These are phyloP conservation scores for Fusarium bactridioides DNA, from an alignment of 2,329 filamentous ascomycete genomes.

Conservation along the genomic window DNA sequence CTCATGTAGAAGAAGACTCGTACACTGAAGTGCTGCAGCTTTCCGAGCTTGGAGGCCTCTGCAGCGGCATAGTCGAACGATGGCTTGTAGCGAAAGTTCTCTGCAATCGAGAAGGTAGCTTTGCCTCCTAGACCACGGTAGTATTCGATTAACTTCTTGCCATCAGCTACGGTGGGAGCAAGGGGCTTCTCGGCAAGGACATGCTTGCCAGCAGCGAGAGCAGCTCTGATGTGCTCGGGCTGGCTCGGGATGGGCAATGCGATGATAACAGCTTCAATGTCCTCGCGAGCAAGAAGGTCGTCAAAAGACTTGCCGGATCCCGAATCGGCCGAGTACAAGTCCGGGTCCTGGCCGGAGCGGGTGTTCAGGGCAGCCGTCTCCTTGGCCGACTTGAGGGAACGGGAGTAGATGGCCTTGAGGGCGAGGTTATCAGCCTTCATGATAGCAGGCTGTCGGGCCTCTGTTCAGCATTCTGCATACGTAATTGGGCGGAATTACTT, in stretches of 20 bases:
- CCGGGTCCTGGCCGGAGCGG: conserved; percentile 43
- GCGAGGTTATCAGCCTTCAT: conserved; percentile 57
- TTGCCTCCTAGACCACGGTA: conserved; percentile 40
- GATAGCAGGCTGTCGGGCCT: conserved; percentile 61
- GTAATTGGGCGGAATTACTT: not conserved
- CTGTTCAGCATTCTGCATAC: conserved; percentile 14
- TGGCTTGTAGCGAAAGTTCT: conserved; percentile 75
- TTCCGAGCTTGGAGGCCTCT: conserved; percentile 48
- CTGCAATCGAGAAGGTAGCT: conserved; percentile 68
- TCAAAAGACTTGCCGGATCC: conserved; percentile 55
- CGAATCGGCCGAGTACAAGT: conserved; percentile 67
- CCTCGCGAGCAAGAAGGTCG: conserved; percentile 61
- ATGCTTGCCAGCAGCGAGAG: conserved; percentile 71
- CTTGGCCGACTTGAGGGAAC: conserved; percentile 65
- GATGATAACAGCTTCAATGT: conserved; percentile 64
- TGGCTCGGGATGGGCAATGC: conserved; percentile 71
- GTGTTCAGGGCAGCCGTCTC: conserved; percentile 51
- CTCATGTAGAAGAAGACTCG: conserved; percentile 48
- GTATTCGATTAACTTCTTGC: conserved; percentile 51
- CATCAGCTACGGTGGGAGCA: conserved; percentile 63
- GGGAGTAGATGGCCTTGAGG: conserved; percentile 73
- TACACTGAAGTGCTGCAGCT: conserved; percentile 57
- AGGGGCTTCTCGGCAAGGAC: conserved; percentile 76
- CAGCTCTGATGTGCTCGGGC: conserved; percentile 64
- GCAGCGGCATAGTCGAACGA: conserved; percentile 64